phyloP scores from a whole-genome alignment of 1,284 basidiomycete species.

The Cutaneotrichosporon curvatum region DNA sequence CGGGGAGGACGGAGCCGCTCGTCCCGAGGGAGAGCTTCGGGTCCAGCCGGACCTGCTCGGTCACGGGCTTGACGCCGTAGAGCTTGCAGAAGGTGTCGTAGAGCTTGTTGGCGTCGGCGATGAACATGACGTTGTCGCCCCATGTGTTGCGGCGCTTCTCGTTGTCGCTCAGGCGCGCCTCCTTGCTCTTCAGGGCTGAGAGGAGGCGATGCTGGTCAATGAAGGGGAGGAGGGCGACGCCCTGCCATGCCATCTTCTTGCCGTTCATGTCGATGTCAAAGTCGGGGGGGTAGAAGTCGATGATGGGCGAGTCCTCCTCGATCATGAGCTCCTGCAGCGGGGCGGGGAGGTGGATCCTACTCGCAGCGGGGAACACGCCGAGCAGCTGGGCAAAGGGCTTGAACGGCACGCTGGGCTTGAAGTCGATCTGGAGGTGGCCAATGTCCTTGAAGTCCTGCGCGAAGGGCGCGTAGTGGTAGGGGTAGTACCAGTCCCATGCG shows the following conservation, averaged over 20 bases:
- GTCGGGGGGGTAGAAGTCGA: conserved; percentile 88
- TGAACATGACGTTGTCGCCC: conserved; percentile 79
- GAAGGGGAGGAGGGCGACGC: conserved; percentile 91
- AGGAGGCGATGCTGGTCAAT: conserved; percentile 82
- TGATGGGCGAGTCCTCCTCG: conserved; percentile 78
- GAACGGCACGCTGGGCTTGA: conserved; percentile 69
- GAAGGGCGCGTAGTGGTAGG: conserved; percentile 97
- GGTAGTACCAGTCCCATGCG: conserved; percentile 99
- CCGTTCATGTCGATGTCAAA: conserved; percentile 99
- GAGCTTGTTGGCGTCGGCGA: conserved; percentile 73
- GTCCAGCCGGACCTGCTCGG: conserved; percentile 58
- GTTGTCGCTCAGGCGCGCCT: conserved; percentile 67
- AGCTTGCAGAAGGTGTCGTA: conserved; percentile 76
- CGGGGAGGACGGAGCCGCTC: conserved; percentile 69
- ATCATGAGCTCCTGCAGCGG: conserved; percentile 87
- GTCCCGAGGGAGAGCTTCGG: conserved; percentile 66
- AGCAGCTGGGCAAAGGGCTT: conserved; percentile 96
- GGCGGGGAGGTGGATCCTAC: conserved; percentile 77
- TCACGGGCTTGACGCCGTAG: conserved; percentile 75
- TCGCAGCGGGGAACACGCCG: conserved; percentile 94
- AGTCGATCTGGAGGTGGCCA: conserved; percentile 63
- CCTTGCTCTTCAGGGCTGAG: conserved; percentile 69
- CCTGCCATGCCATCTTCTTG: conserved; percentile 99
- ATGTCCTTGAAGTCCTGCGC: conserved; percentile 88
- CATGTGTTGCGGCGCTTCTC: conserved; percentile 77